Evolutionary conservation across 257 asterid species (phyloP), one percentile per base, ranked within the genome.

Genomic region (Plantago ovata): DNA sequence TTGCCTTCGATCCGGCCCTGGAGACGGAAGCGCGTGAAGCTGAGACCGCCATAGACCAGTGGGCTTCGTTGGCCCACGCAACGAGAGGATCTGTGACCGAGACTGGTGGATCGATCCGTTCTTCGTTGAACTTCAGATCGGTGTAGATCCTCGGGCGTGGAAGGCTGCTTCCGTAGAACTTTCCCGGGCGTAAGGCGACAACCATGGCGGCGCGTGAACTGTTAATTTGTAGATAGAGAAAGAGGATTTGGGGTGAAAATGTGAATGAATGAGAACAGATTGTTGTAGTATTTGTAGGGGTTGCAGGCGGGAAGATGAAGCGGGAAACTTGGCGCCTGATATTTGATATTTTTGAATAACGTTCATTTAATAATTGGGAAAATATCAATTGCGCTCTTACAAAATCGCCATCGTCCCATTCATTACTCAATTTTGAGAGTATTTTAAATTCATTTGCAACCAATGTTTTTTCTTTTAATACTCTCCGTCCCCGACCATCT

Each of bases 21-120:
- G 73, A 91, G 82, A 47, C 96, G 94, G 69, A 66, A 84, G 68
- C 95, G 95, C 71, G 59, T 67, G 85, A 79, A 58, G 43, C 77
- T 87, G 58, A 85, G 75, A 49, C 95, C 98, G 1, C 98, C 98
- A 91, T 91, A 7, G 95, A 85, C 98, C 96, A 91, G 69, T 91
- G 98, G 8, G 95, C 96, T 56, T 83, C 95, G 36, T 80, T 41
- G 14, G 98, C 95, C 98, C 98, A 92, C 10, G 78, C 48, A 66
- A 85, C 60, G 2, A 92, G 70, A 6, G 96, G 83, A 56, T 71
- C 96, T 76, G 63, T 69, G 53, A 92, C 93, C 2, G 96, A 23
- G 3, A 45, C 66, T 0, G 96, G 95, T 42, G 98, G 98, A 49
- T 87, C 95, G 2, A 88, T 85, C 12, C 95, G 64, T n/a, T 77